A percentile compares a stretch with the other conserved stretches of the same genome.
These are phyloP conservation scores for Arthrobotrys pseudoclavata DNA, from an alignment of 2,329 filamentous ascomycete genomes.

Conservation along the genomic window DNA sequence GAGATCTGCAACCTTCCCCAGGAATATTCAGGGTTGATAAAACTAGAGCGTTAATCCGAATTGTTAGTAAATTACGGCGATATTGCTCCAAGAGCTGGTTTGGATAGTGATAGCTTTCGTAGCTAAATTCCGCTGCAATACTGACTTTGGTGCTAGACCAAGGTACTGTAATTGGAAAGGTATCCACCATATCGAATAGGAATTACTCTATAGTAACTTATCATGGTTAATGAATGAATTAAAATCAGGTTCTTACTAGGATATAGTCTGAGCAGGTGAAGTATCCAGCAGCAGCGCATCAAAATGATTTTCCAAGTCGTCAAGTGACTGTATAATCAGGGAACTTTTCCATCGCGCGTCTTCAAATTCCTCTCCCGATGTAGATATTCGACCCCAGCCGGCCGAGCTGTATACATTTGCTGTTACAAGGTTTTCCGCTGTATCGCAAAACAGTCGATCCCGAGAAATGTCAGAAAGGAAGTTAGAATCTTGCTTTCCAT, in stretches of 20 bases:
- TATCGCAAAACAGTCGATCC: constrained; percentile 41
- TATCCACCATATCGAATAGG: too few species aligned
- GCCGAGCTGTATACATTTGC: constrained; percentile 40
- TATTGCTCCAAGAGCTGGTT: too few species aligned
- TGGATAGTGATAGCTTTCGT: too few species aligned
- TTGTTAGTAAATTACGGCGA: not conserved
- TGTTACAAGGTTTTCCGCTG: constrained; percentile 9
- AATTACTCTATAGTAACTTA: not conserved
- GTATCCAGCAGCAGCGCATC: constrained; percentile 19
- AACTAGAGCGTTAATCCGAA: not conserved
- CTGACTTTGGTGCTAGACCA: too few species aligned
- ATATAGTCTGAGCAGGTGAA: constrained; percentile 38
- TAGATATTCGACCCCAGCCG: constrained; percentile 37
- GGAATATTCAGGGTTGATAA: constrained; percentile 37
- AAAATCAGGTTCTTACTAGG: constrained; percentile 36
- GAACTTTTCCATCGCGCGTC: not conserved
- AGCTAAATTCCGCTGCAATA: too few species aligned
- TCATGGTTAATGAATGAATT: not conserved
- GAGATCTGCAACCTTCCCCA: constrained; percentile 38
- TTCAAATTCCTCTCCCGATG: constrained; percentile 39
- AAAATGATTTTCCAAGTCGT: constrained; percentile 41
- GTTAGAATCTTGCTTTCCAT: constrained; percentile 48
- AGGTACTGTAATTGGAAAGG: too few species aligned
- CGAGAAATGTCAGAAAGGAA: constrained; percentile 37
- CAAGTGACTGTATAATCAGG: constrained; percentile 20